These are phyloP conservation scores for Rhododendron henanense DNA, from an alignment of 148 eudicot species.

Conservation along the genomic window DNA sequence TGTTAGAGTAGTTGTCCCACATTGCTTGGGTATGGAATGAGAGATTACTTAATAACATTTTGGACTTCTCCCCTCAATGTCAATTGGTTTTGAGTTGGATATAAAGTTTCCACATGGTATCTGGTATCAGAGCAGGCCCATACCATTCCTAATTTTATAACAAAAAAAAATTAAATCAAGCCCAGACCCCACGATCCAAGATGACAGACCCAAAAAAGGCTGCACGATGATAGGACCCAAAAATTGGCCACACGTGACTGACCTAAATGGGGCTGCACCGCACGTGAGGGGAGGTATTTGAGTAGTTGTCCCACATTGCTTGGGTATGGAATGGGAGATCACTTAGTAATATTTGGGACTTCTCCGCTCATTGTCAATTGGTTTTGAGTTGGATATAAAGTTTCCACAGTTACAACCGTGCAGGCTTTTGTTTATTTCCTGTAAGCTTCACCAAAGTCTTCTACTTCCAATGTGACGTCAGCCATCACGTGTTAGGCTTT, in stretches of 20 bases:
- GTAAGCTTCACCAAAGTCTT: neutral
- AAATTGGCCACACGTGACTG: neutral
- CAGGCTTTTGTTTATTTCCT: neutral
- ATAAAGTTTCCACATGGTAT: neutral
- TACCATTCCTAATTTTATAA: too few species aligned
- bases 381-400: neutral
- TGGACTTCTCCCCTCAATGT: neutral
- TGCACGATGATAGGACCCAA: neutral
- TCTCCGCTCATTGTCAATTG: too few species aligned
- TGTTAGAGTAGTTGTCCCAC: neutral
- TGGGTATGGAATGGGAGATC: too few species aligned
- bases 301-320: neutral
- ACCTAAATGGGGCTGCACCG: neutral
- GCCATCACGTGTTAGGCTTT: neutral
- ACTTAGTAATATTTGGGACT: too few species aligned
- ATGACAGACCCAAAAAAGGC: too few species aligned
- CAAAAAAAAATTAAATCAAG: neutral
- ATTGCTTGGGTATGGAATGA: neutral
- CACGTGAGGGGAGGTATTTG: neutral
- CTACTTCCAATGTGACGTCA: neutral
- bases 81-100: neutral
- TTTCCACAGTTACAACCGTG: neutral
- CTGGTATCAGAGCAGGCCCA: neutral
- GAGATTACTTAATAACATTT: neutral
- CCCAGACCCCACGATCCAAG: neutral